Conservation (phyloP, 305 asterid genomes). For the Coffea humblotiana region DNA sequence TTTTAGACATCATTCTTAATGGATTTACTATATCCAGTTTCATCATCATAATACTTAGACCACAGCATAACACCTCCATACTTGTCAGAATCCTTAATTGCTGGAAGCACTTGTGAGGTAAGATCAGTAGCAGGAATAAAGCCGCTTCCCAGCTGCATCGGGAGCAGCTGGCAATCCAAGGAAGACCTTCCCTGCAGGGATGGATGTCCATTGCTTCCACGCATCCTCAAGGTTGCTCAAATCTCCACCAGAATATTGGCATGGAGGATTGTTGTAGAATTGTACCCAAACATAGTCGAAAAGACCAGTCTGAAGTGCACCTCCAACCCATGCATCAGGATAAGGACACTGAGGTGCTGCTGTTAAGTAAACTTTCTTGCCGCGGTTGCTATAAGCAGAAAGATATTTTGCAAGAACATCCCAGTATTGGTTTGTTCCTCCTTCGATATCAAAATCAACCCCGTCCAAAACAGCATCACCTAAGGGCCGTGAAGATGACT, state of each 20-base stretch:
- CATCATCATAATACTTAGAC: conserved; percentile 24
- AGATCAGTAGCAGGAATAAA: conserved; percentile 22
- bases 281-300: conserved; percentile 29
- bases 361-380: conserved; percentile 29
- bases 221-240: conserved; percentile 18
- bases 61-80: conserved; percentile 28
- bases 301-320: conserved; percentile 26
- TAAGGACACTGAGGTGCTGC: conserved; percentile 30
- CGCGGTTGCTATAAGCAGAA: conserved; percentile 21
- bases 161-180: conserved; percentile 28
- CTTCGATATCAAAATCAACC: conserved; percentile 29
- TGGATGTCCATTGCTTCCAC: conserved; percentile 26
- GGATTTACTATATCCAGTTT: conserved; percentile 25
- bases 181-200: conserved; percentile 22
- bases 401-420: conserved; percentile 25
- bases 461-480: conserved; percentile 31
- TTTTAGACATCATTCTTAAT: conserved; percentile 18
- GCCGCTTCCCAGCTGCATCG: conserved; percentile 28
- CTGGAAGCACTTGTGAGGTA: conserved; percentile 23
- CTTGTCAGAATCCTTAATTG: conserved; percentile 15
- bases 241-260: conserved; percentile 20
- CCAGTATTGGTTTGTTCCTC: conserved; percentile 27
- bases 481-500: conserved; percentile 22
- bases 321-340: conserved; percentile 29
- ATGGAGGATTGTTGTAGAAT: conserved; percentile 26